Evolutionary conservation across 305 asterid genomes (phyloP), one percentile per base, ranked within the genome.

Genomic region (Striga hermonthica): DNA sequence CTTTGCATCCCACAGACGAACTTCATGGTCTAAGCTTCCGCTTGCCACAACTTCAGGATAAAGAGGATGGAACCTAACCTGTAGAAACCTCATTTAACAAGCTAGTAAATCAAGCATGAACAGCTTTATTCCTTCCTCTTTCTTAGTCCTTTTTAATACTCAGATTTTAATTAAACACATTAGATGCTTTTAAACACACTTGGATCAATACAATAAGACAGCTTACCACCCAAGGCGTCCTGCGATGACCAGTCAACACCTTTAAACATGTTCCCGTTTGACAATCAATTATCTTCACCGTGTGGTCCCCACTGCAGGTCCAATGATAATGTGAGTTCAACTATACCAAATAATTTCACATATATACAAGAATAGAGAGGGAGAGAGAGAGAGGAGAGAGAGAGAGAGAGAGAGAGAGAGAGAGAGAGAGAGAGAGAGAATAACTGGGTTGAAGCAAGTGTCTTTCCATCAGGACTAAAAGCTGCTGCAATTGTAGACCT

Each of bases 171-270:
- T 40, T 60, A 4, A 45, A 69, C 37, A 63, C 59, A 64, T 31
- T 40, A 7, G 44, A 62, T 61, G 48, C 45, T 39, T 48, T 64
- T 47, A 12, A 63, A 59, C 61, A 62, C 50, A 67, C 54, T 41
- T 48, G 9, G 22, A 65, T 9, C 11, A 68, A 62, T 34, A 57
- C 6, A 61, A 67, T 35, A 75, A 76, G 74, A 75, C 45, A 79
- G 58, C 89, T 83, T 82, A 93, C 97, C 97, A 88, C 97, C 99
- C 99, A 93, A 56, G 98, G 97, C 44, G 97, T 90, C 79, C 98
- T 84, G 67, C 95, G 90, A 81, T 93, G 99, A 72, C 99, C 99
- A 67, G 86, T 90, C 73, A 93, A 82, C 79, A 88, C 97, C 81
- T 93, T 93, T 74, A 88, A 76, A 82, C 95, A 93, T 63, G 79